These are phyloP conservation scores for Vitis hybrid DNA, from an alignment of 177 flowering plant genomes.

Conservation along the genomic window DNA sequence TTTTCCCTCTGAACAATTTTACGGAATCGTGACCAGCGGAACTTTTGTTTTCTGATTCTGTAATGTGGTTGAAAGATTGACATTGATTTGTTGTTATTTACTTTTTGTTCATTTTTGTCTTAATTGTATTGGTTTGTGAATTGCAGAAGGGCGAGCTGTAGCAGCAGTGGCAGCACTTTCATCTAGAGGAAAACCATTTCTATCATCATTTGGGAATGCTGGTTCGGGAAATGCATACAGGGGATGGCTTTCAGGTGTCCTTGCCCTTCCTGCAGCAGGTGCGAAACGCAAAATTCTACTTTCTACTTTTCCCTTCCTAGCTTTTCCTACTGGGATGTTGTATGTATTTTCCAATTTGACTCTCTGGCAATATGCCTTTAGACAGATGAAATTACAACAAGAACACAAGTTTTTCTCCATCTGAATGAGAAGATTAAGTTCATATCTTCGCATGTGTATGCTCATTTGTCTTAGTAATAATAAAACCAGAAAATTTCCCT, in stretches of 20 bases:
- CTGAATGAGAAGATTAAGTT: no score
- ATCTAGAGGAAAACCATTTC: conserved; percentile 45
- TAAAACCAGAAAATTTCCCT: background rate
- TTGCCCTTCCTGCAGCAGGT: conserved; percentile 93
- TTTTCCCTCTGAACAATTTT: no score
- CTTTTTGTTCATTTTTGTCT: no score
- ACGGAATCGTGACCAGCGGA: no score
- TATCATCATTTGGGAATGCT: conserved; percentile 41
- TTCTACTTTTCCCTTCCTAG: background rate
- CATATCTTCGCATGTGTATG: no score
- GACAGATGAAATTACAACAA: no score
- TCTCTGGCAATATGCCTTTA: background rate
- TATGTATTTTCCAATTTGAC: background rate
- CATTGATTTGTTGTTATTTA: no score
- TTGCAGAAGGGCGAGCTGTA: conserved; percentile 64
- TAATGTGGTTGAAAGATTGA: no score
- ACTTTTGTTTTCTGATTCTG: no score
- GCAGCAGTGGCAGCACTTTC: conserved; percentile 56
- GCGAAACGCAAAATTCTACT: conserved; percentile 3
- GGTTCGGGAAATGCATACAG: conserved; percentile 44
- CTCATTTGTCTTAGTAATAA: no score
- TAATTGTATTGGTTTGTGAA: background rate
- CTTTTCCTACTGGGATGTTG: background rate
- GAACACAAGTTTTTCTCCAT: no score
- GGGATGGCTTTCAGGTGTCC: conserved; percentile 70